These are phyloP conservation scores for Nemophila menziesii DNA, from an alignment of 257 asterid genomes.

Conservation along the genomic window DNA sequence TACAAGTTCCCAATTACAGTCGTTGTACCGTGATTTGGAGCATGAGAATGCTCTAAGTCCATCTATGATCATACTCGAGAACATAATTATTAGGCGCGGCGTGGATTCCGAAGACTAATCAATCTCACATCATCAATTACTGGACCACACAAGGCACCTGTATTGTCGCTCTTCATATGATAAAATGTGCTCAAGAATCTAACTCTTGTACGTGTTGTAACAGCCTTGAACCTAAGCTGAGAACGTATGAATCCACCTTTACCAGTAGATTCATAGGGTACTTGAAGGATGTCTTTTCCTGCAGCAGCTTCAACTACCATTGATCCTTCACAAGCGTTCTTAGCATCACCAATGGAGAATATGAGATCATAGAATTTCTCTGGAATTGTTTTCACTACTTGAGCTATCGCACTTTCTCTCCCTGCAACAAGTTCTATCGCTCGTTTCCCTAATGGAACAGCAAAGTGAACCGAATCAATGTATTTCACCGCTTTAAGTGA, in stretches of 20 bases:
- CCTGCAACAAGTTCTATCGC: constrained; percentile 6
- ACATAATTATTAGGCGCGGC: neutral
- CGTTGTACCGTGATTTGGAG: too few relatives aligned
- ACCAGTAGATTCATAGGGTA: neutral
- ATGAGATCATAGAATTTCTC: constrained; percentile 2
- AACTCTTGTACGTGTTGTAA: neutral
- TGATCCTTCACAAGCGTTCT: constrained; percentile 2
- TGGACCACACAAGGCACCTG: constrained; percentile 6
- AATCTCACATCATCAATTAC: constrained; percentile 5
- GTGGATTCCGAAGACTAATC: neutral
- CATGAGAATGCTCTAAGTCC: neutral
- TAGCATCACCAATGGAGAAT: constrained; percentile 3
- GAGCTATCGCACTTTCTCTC: constrained; percentile 3
- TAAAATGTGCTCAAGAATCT: constrained; percentile 5
- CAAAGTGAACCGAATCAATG: constrained; percentile 3
- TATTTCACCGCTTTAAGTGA: constrained; percentile 3
- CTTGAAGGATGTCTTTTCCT: constrained; percentile 2
- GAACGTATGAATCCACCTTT: constrained; percentile 1
- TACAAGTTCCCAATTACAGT: too few relatives aligned
- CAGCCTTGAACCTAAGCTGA: neutral
- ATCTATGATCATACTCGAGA: neutral
- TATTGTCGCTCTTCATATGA: constrained; percentile 6
- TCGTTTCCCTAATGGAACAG: constrained; percentile 3
- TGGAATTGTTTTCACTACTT: constrained; percentile 1
- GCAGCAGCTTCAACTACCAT: constrained; percentile 3